Percentiles rank a stretch among this genome's conserved stretches.
Evolutionary conservation across 2,329 filamentous ascomycete genomes (phyloP).

Genomic region (Rhytidhysteron rufulum): DNA sequence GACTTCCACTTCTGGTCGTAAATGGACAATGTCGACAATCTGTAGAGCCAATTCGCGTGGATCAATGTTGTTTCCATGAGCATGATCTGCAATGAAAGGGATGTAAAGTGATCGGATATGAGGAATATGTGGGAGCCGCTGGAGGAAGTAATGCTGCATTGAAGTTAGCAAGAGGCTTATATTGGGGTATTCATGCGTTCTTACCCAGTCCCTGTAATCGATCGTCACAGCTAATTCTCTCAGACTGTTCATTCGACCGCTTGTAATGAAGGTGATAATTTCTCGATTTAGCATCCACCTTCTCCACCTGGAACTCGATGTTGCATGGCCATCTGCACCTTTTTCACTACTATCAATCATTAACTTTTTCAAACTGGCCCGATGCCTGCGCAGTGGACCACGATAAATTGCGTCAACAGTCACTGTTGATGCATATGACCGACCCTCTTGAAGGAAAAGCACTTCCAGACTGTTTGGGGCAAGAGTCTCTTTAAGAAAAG

Average conservation of each 20-base stretch:
- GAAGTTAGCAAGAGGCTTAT: slow-evolving; percentile 2
- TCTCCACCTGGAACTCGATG: slow-evolving; percentile 50
- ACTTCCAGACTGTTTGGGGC: slow-evolving; percentile 77
- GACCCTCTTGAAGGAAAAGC: slow-evolving; percentile 69
- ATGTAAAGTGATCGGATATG: slow-evolving; percentile 70
- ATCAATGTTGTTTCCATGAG: slow-evolving; percentile 53
- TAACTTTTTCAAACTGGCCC: slow-evolving; percentile 66
- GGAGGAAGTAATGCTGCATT: slow-evolving; percentile 70
- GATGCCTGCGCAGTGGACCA: slow-evolving; percentile 66
- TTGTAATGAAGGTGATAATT: slow-evolving; percentile 68
- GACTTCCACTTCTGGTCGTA: slow-evolving; percentile 71
- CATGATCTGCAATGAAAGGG: slow-evolving; percentile 62
- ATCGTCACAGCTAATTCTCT: slow-evolving; percentile 69
- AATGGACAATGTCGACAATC: slow-evolving; percentile 71
- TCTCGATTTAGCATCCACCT: slow-evolving; percentile 70
- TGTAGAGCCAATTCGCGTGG: slow-evolving; percentile 70
- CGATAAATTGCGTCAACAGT: slow-evolving; percentile 68
- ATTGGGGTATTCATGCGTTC: slow-evolving; percentile 16
- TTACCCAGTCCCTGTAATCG: slow-evolving; percentile 75
- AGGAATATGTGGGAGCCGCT: slow-evolving; percentile 66
- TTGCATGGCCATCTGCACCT: slow-evolving; percentile 39
- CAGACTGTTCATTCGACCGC: slow-evolving; percentile 68
- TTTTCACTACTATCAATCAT: slow-evolving; percentile 68
- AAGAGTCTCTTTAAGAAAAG: slow-evolving; percentile 72
- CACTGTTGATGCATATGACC: slow-evolving; percentile 54